phyloP scores from a whole-genome alignment of 345 rosid species.

The Litchi chinensis region DNA sequence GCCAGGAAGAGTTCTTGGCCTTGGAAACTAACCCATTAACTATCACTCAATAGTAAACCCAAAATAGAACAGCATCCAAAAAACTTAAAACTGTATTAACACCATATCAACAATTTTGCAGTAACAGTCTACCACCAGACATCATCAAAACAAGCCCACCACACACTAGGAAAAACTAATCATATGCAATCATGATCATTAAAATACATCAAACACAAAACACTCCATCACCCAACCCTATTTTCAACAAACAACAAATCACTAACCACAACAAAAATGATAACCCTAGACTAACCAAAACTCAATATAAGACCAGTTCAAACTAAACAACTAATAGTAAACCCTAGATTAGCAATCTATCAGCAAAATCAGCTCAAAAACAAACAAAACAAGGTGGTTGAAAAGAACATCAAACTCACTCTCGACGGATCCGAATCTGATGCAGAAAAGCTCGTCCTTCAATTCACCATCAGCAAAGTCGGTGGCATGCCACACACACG shows the following conservation, averaged over 20 bases:
- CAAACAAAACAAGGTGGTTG: neutral
- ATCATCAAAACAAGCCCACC: neutral
- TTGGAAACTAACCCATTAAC: neutral
- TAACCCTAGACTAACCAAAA: neutral
- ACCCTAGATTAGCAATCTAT: neutral
- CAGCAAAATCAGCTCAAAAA: neutral
- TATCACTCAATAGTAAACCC: neutral
- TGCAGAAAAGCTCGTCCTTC: slow-evolving; percentile 80
- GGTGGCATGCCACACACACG: slow-evolving; percentile 72
- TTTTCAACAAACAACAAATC: neutral
- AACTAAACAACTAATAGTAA: neutral
- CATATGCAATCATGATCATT: neutral
- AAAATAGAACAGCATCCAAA: neutral
- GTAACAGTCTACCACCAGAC: neutral
- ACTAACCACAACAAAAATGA: neutral
- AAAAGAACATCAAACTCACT: slow-evolving; percentile 42
- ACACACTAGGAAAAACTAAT: neutral
- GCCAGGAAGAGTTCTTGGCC: no score
- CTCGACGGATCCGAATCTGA: slow-evolving; percentile 67
- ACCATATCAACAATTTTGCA: neutral
- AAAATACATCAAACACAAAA: neutral
- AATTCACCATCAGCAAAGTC: slow-evolving; percentile 70
- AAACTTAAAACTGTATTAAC: neutral
- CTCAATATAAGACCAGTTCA: neutral
- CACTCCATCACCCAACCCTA: neutral